A percentile compares a stretch with the other conserved stretches of the same genome.
These are phyloP conservation scores for Kalaharituber pfeilii DNA, from an alignment of 2,329 filamentous ascomycete species.

Conservation along the genomic window DNA sequence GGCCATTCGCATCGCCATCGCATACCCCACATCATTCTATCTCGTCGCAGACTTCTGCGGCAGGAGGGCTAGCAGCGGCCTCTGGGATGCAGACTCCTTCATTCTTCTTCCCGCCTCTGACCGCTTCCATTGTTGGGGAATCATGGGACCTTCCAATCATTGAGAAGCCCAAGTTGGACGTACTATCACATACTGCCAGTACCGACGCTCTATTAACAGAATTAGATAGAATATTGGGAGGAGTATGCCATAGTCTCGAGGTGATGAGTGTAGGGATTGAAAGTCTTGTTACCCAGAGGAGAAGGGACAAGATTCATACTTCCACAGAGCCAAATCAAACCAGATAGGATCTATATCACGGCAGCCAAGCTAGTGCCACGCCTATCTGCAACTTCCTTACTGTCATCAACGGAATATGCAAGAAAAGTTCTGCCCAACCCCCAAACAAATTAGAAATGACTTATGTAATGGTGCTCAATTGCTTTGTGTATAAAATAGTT, in stretches of 20 bases:
- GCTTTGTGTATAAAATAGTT: too few species aligned
- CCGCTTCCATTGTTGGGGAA: neutral
- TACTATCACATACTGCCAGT: conserved; percentile 10
- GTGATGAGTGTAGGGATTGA: conserved; percentile 18
- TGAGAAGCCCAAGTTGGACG: conserved; percentile 13
- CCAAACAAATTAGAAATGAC: too few species aligned
- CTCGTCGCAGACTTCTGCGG: conserved; percentile 6
- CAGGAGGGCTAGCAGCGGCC: neutral
- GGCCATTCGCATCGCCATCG: conserved; percentile 8
- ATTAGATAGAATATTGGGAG: conserved; percentile 15
- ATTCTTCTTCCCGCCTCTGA: neutral
- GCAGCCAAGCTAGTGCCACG: too few species aligned
- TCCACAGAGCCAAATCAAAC: too few species aligned
- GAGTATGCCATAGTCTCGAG: conserved; percentile 16
- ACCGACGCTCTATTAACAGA: conserved; percentile 12
- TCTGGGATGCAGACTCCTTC: neutral
- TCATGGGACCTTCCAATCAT: conserved; percentile 11
- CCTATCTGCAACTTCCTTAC: too few species aligned
- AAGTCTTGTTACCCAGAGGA: conserved; percentile 12
- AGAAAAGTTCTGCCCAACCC: too few species aligned
- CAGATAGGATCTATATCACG: too few species aligned
- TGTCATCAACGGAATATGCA: too few species aligned
- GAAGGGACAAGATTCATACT: conserved; percentile 5
- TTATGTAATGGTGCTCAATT: too few species aligned
- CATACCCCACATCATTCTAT: conserved; percentile 12